These are phyloP conservation scores for Dittrichia graveolens DNA, from an alignment of 129 eudicot genomes.

Conservation along the genomic window DNA sequence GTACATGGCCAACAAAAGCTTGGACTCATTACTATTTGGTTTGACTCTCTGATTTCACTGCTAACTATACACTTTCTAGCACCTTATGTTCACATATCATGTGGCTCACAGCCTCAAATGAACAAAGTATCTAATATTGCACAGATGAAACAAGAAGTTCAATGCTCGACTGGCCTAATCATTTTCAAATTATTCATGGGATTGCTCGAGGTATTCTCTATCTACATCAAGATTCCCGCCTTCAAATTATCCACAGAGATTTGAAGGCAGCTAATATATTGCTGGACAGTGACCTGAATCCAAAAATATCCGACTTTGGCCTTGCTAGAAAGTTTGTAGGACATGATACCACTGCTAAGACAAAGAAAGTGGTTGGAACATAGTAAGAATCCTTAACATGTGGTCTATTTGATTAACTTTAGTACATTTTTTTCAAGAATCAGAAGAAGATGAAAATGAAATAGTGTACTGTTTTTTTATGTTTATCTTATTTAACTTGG, in stretches of 20 bases:
- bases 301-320: constrained; percentile 39
- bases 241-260: constrained; percentile 13
- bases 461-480: too few relatives aligned
- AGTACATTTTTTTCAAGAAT: too few relatives aligned
- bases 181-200: constrained; percentile 27
- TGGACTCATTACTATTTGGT: constrained; percentile 45
- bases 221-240: constrained; percentile 41
- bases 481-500: too few relatives aligned
- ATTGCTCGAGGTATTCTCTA: constrained; percentile 41
- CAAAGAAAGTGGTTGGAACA: constrained; percentile 39
- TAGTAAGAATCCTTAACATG: constrained; percentile 16
- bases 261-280: constrained; percentile 35
- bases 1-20: constrained; percentile 43
- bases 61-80: background rate
- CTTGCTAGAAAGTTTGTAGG: constrained; percentile 33
- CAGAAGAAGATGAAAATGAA: too few relatives aligned
- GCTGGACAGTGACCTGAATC: constrained; percentile 35
- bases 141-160: constrained; percentile 35
- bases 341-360: constrained; percentile 25
- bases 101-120: too few relatives aligned
- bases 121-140: background rate
- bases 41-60: background rate
- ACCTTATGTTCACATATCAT: background rate
- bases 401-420: background rate
- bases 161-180: constrained; percentile 38